A percentile compares a stretch with the other conserved stretches of the same genome.
These are phyloP conservation scores for Lyophyllum atratum DNA, from an alignment of 768 basidiomycete species.

Conservation along the genomic window DNA sequence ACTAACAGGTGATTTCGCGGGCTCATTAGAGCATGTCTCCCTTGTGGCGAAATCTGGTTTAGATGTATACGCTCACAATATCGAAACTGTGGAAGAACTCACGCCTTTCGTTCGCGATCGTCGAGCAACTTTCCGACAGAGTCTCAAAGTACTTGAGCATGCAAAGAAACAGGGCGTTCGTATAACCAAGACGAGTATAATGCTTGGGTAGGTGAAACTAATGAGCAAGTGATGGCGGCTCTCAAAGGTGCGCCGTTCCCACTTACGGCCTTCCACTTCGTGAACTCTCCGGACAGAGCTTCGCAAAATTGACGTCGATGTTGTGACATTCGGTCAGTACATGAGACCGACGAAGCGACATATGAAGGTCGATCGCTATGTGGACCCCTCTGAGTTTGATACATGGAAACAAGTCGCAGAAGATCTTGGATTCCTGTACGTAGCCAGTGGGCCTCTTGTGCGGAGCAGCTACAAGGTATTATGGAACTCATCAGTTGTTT, in stretches of 20 bases:
- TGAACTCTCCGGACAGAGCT: conserved; percentile 59
- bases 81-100: conserved; percentile 93
- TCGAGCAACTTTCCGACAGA: conserved; percentile 87
- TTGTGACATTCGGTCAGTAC: conserved; percentile 99
- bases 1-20: conserved; percentile 92
- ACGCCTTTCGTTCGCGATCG: conserved; percentile 96
- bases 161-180: conserved; percentile 84
- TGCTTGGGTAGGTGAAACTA: conserved; percentile 97
- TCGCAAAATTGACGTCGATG: conserved; percentile 86
- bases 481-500: conserved; percentile 1
- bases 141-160: conserved; percentile 75
- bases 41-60: conserved; percentile 89
- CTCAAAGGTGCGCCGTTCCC: conserved; percentile 61
- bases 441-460: conserved; percentile 95
- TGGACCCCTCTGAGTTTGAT: conserved; percentile 91
- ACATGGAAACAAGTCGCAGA: conserved; percentile 90
- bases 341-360: conserved; percentile 99
- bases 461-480: conserved; percentile 95
- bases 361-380: conserved; percentile 99
- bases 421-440: conserved; percentile 94
- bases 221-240: conserved; percentile 79
- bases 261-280: conserved; percentile 1
- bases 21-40: conserved; percentile 71
- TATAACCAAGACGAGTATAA: conserved; percentile 97
- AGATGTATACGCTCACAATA: conserved; percentile 97